These are phyloP conservation scores for Phytophthora colocasiae DNA, from an alignment of 352 stramenopile genomes.

Conservation along the genomic window DNA sequence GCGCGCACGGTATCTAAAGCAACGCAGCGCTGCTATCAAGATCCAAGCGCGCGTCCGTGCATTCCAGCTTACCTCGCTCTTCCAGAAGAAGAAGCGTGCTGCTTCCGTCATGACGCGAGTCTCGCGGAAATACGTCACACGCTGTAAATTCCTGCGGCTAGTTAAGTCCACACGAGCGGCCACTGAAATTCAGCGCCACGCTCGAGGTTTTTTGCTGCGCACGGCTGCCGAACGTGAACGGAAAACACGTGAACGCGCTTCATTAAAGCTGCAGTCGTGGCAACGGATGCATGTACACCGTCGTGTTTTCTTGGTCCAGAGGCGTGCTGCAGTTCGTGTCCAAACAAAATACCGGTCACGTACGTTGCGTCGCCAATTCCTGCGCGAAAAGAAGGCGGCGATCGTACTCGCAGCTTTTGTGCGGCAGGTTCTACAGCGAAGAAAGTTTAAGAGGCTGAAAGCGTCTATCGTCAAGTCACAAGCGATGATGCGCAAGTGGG, in stretches of 20 bases:
- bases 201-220: conserved; percentile 64
- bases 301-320: conserved; percentile 39
- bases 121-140: conserved; percentile 52
- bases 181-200: conserved; percentile 48
- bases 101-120: conserved; percentile 46
- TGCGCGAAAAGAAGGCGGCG: conserved; percentile 53
- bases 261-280: conserved; percentile 62
- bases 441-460: conserved; percentile 74
- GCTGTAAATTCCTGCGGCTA: conserved; percentile 46
- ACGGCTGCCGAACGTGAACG: conserved; percentile 68
- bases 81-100: conserved; percentile 38
- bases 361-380: conserved; percentile 50
- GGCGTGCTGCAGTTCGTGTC: conserved; percentile 41
- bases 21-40: conserved; percentile 22
- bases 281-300: conserved; percentile 55
- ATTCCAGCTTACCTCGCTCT: conserved; percentile 38
- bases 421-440: conserved; percentile 70
- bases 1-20: conserved; percentile 49
- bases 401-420: conserved; percentile 76
- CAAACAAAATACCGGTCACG: conserved; percentile 60
- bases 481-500: conserved; percentile 61
- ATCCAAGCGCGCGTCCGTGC: conserved; percentile 51
- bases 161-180: conserved; percentile 46
- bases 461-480: conserved; percentile 69
- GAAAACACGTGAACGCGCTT: conserved; percentile 51